Base-by-base conservation (phyloP, 208 protist species). In the Blechomonas ayalai region DNA sequence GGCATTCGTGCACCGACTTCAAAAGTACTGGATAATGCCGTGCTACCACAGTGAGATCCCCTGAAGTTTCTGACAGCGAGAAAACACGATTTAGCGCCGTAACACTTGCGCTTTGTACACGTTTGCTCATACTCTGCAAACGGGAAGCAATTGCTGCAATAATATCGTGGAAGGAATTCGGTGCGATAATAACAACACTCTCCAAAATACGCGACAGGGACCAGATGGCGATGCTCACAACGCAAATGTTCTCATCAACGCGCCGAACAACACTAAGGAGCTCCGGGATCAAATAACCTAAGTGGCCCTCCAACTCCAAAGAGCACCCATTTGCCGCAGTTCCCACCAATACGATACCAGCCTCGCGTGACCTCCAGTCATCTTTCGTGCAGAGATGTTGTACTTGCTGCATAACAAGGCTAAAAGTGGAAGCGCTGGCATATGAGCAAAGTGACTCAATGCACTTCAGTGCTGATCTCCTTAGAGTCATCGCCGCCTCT, bases 151-250 rank as follows among this genome's bases (percentile, higher is more conserved):
- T 66, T 22, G 65, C 56, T 26, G 34, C 37, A 5, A 86, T 41
- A 55, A 75, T 61, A 15, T 57, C 55, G 27, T 57, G 15, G 40
- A 53, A 81, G 44, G 8, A 34, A 39, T 23, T 13, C 6, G 41
- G 32, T 19, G 24, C 29, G 36, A 29, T 26, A 13, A 37, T 36
- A 13, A 86, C 34, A 24, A 77, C 61, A 23, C 24, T 44, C 43
- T 90, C 81, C 38, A 76, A 45, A 13, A 84, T 45, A 6, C 78
- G 73, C 6, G 77, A 86, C n/a, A 93, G 66, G 15, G 71, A 67
- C 81, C 85, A 93, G 39, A 72, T 40, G 10, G 85, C 77, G 35
- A 93, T 88, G 46, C 85, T 93, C n/a, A 60, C 61, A 8, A 93
- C 81, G 53, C 82, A 93, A 32, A 90, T 64, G 46, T 90, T 68